Evolutionary conservation across 2,329 filamentous ascomycete species (phyloP).

Genomic region (Leptographium galeiforme): DNA sequence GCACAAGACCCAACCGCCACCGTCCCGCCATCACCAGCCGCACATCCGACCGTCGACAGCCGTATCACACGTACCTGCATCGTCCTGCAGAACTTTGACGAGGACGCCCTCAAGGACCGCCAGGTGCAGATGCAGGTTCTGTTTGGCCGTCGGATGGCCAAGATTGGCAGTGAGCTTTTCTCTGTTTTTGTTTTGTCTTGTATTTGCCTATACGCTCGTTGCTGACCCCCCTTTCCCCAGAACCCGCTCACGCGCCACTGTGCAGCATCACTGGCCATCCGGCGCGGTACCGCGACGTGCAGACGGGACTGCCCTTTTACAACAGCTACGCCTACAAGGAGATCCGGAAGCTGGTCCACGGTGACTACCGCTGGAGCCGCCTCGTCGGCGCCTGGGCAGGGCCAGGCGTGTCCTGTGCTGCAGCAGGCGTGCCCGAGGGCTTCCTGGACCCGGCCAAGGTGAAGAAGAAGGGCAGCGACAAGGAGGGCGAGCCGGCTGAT

Average conservation of each 20-base stretch:
- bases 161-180: constrained; percentile 34
- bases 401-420: constrained; percentile 40
- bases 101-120: constrained; percentile 41
- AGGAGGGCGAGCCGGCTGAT: neutral
- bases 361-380: constrained; percentile 71
- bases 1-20: neutral
- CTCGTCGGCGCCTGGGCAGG: constrained; percentile 78
- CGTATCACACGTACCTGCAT: constrained; percentile 46
- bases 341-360: constrained; percentile 58
- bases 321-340: constrained; percentile 71
- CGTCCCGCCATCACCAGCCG: constrained; percentile 9
- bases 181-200: neutral
- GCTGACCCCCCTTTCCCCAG: constrained; percentile 20
- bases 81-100: constrained; percentile 46
- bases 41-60: constrained; percentile 23
- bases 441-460: constrained; percentile 35
- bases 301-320: constrained; percentile 69
- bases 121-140: constrained; percentile 44
- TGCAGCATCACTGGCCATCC: constrained; percentile 76
- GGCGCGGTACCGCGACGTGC: constrained; percentile 73
- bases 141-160: constrained; percentile 45
- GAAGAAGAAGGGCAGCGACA: constrained; percentile 3
- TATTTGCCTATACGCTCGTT: neutral
- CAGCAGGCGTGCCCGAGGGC: constrained; percentile 65
- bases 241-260: constrained; percentile 37